Evolutionary conservation across 257 asterid genomes (phyloP).

Genomic region (Forsythia suspensa): DNA sequence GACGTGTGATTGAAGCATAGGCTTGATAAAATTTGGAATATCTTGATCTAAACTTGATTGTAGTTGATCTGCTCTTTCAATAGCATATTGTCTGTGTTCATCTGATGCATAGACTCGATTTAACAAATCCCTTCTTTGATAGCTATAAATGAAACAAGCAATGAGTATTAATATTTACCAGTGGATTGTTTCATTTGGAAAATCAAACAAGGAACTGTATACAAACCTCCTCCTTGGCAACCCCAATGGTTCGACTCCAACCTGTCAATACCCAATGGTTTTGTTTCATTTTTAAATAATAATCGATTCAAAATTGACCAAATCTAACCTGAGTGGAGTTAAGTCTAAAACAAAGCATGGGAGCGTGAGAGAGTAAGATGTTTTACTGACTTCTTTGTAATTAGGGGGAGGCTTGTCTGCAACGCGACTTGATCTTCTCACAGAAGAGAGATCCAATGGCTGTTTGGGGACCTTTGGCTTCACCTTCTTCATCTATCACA

Average conservation of each 20-base stretch:
- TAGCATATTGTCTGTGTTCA: slow-evolving; percentile 42
- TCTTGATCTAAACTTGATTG: slow-evolving; percentile 45
- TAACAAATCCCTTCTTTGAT: slow-evolving; percentile 52
- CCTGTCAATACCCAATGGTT: slow-evolving; percentile 39
- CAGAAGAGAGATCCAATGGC: slow-evolving; percentile 41
- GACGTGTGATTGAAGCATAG: slow-evolving; percentile 75
- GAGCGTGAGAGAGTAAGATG: neutral
- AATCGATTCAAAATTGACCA: no score
- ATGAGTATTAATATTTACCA: neutral
- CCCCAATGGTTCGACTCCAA: slow-evolving; percentile 54
- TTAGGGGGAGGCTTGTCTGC: slow-evolving; percentile 54
- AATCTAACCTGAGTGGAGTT: no score
- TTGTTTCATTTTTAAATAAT: no score
- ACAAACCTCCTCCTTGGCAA: slow-evolving; percentile 60
- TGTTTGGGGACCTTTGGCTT: slow-evolving; percentile 41
- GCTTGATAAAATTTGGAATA: slow-evolving; percentile 56
- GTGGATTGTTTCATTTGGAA: neutral
- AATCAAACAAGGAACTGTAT: neutral
- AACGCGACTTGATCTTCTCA: slow-evolving; percentile 66
- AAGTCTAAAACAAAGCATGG: neutral
- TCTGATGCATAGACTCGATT: slow-evolving; percentile 66
- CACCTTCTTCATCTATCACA: slow-evolving; percentile 66
- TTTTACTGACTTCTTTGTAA: slow-evolving; percentile 57
- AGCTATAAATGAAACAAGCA: slow-evolving; percentile 27
- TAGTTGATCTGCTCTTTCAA: slow-evolving; percentile 53